phyloP scores from a whole-genome alignment of 257 asterid species.

The Solanum acaule region DNA sequence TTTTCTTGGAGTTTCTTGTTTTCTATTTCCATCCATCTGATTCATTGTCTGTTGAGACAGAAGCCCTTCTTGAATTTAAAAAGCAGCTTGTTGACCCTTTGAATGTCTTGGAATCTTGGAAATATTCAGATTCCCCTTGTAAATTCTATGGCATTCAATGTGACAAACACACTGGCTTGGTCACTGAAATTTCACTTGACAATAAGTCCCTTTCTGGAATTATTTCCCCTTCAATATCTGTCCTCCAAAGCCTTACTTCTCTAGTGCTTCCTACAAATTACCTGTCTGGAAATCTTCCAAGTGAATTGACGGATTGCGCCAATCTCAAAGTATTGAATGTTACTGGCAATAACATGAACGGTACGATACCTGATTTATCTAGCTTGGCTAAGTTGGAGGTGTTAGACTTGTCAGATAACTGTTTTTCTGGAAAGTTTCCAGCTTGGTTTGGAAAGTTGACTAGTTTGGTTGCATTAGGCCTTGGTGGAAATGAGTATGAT shows the following conservation, averaged over 20 bases:
- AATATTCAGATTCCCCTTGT: conserved; percentile 33
- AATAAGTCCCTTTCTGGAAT: conserved; percentile 30
- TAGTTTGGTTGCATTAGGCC: conserved; percentile 40
- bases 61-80: conserved; percentile 68
- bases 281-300: conserved; percentile 31
- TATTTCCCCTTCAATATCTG: conserved; percentile 41
- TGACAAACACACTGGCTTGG: conserved; percentile 19
- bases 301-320: conserved; percentile 35
- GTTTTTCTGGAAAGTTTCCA: conserved; percentile 72
- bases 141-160: conserved; percentile 61
- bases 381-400: conserved; percentile 17
- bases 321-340: conserved; percentile 48
- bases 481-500: conserved; percentile 58
- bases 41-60: conserved; percentile 30
- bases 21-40: conserved; percentile 13
- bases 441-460: conserved; percentile 37
- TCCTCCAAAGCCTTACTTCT: conserved; percentile 39
- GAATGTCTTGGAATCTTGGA: conserved; percentile 63
- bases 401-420: conserved; percentile 48
- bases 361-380: conserved; percentile 50
- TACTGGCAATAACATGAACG: conserved; percentile 49
- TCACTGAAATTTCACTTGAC: conserved; percentile 59
- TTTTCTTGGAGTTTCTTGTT: conserved; percentile 24
- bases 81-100: conserved; percentile 58
- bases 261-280: conserved; percentile 48